These are phyloP conservation scores for Sugiyamaella qingdaonensis DNA, from an alignment of 805 yeast species.

Conservation along the genomic window DNA sequence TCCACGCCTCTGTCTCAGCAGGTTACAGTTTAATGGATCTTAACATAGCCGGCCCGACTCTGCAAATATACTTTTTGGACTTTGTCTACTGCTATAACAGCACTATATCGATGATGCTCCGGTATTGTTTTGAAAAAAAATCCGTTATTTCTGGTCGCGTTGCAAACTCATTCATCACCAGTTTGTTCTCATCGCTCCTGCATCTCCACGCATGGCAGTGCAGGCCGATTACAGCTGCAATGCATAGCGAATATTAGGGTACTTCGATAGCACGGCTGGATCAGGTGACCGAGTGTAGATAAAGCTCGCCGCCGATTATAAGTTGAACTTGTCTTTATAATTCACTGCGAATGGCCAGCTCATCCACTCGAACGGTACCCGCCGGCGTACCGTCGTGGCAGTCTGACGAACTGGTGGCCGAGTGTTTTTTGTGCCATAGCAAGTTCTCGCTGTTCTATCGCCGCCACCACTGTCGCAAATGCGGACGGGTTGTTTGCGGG, in stretches of 20 bases:
- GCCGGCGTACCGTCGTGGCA: conserved; percentile 58
- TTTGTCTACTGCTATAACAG: too few species aligned
- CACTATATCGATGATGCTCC: too few species aligned
- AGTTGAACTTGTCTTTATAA: conserved; percentile 1
- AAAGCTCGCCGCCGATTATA: not conserved
- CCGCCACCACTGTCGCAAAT: conserved; percentile 76
- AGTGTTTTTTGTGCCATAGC: conserved; percentile 53
- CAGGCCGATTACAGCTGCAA: not conserved
- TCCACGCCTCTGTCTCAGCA: too few species aligned
- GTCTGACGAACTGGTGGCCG: conserved; percentile 49
- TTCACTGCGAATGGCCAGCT: not conserved
- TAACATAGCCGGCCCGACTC: too few species aligned
- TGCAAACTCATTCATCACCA: too few species aligned
- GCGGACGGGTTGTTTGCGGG: conserved; percentile 78
- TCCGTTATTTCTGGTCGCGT: too few species aligned
- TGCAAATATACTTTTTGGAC: too few species aligned
- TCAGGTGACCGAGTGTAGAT: not conserved
- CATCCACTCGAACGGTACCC: conserved; percentile 14
- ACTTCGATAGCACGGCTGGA: not conserved
- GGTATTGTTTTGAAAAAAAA: too few species aligned
- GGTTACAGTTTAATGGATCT: too few species aligned
- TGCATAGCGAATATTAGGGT: too few species aligned
- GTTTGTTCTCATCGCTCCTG: too few species aligned
- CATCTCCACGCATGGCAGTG: not conserved
- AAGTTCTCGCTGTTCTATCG: conserved; percentile 59